Evolutionary conservation across 2,329 filamentous ascomycete species (phyloP).

Genomic region (Fusarium anguioides): DNA sequence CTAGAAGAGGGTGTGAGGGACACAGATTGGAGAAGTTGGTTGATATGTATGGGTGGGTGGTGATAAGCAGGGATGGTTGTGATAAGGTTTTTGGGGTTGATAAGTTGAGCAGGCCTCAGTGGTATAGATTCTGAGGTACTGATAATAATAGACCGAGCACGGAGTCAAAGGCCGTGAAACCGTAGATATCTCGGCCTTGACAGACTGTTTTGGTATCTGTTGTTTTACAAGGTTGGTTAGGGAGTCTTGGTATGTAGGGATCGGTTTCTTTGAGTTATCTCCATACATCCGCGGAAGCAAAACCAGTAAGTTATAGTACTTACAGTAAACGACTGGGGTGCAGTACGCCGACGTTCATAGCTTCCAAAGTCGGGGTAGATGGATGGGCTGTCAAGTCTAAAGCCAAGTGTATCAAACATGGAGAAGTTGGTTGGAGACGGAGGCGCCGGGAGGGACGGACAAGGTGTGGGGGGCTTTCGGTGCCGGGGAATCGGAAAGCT

Average conservation of each 20-base stretch:
- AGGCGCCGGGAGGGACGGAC: conserved; percentile 2
- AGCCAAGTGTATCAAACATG: background rate
- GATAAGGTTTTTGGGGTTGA: conserved; percentile 28
- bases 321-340: too few species aligned
- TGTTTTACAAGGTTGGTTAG: conserved; percentile 6
- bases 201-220: background rate
- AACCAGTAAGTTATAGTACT: background rate
- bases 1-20: conserved; percentile 26
- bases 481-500: background rate
- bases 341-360: background rate
- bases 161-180: conserved; percentile 21
- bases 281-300: background rate
- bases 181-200: conserved; percentile 11
- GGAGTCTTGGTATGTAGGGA: conserved; percentile 20
- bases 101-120: conserved; percentile 4
- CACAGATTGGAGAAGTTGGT: conserved; percentile 5
- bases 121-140: conserved; percentile 1
- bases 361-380: background rate
- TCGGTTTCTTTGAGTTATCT: conserved; percentile 22
- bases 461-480: conserved; percentile 6
- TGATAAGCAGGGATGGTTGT: conserved; percentile 28
- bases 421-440: background rate
- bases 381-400: too few species aligned
- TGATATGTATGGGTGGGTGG: background rate
- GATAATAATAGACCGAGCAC: conserved; percentile 5